Percentiles rank a stretch among this genome's conserved stretches.
phyloP scores from a whole-genome alignment of 2,329 filamentous ascomycete species.

The Bipolaris cookei region DNA sequence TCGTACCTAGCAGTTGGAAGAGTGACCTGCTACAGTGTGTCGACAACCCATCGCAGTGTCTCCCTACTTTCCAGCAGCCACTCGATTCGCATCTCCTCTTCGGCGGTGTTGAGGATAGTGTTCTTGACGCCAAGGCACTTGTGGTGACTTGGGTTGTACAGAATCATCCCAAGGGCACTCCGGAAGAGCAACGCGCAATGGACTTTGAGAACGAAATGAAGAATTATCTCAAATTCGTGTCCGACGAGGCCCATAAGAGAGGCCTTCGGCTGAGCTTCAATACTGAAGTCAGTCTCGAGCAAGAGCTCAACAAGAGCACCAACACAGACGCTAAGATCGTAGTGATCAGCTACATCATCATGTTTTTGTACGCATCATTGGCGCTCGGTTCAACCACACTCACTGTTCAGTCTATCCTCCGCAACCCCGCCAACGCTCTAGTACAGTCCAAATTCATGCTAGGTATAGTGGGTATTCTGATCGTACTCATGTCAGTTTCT shows the following conservation, averaged over 20 bases:
- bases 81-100: conserved; percentile 85
- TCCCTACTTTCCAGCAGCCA: conserved; percentile 88
- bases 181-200: conserved; percentile 74
- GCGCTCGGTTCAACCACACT: conserved; percentile 88
- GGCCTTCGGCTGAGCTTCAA: conserved; percentile 91
- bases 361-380: conserved; percentile 96
- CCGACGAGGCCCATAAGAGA: conserved; percentile 76
- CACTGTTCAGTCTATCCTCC: conserved; percentile 75
- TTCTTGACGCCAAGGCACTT: conserved; percentile 77
- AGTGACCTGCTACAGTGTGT: conserved; percentile 75
- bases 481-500: conserved; percentile 96
- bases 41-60: conserved; percentile 77
- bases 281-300: conserved; percentile 91
- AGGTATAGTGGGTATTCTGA: conserved; percentile 91
- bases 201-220: conserved; percentile 88
- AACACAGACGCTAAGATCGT: conserved; percentile 98
- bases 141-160: conserved; percentile 95
- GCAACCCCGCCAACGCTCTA: conserved; percentile 81
- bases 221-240: conserved; percentile 74
- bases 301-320: conserved; percentile 96
- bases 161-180: conserved; percentile 78
- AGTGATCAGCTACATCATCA: conserved; percentile 94
- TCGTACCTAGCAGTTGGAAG: conserved; percentile 73
- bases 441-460: conserved; percentile 97
- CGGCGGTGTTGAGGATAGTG: conserved; percentile 74